phyloP scores from a whole-genome alignment of 75 land plant genomes.

The Larix kaempferi region DNA sequence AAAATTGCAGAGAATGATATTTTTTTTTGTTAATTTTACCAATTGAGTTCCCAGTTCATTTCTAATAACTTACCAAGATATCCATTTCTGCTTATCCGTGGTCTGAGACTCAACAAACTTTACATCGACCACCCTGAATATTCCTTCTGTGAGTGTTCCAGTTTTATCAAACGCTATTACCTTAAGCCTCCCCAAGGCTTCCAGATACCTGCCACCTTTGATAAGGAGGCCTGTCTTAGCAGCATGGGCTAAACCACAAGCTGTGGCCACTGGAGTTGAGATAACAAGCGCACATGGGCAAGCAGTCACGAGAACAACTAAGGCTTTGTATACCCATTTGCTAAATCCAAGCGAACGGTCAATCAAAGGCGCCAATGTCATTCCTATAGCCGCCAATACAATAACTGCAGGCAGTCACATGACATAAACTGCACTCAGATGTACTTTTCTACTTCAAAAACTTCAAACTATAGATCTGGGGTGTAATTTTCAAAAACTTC shows the following conservation, averaged over 20 bases:
- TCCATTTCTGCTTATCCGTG: constrained; percentile 20
- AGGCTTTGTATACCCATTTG: constrained; percentile 68
- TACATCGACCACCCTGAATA: constrained; percentile 58
- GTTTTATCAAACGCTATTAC: constrained; percentile 89
- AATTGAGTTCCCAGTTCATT: too few relatives aligned
- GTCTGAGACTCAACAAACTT: constrained; percentile 4
- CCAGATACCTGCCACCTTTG: constrained; percentile 84
- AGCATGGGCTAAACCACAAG: constrained; percentile 79
- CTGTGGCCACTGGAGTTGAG: constrained; percentile 85
- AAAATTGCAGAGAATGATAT: too few relatives aligned
- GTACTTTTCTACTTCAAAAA: not conserved
- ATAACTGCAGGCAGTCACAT: constrained; percentile 32
- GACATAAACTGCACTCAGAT: too few relatives aligned
- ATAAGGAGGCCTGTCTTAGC: constrained; percentile 68
- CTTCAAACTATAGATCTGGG: constrained; percentile 43
- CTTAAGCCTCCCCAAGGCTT: constrained; percentile 59
- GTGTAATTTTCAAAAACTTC: constrained; percentile 34
- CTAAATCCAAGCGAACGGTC: constrained; percentile 19
- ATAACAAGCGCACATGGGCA: constrained; percentile 93
- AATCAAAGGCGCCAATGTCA: constrained; percentile 59
- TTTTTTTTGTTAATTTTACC: too few relatives aligned
- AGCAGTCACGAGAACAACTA: constrained; percentile 84
- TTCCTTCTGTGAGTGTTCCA: constrained; percentile 86
- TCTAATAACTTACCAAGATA: constrained; percentile 61
- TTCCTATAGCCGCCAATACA: constrained; percentile 38